Percentiles rank a stretch among this genome's conserved stretches.
These are phyloP conservation scores for Chlorophyllum brunneum DNA, from an alignment of 768 basidiomycete species.

Conservation along the genomic window DNA sequence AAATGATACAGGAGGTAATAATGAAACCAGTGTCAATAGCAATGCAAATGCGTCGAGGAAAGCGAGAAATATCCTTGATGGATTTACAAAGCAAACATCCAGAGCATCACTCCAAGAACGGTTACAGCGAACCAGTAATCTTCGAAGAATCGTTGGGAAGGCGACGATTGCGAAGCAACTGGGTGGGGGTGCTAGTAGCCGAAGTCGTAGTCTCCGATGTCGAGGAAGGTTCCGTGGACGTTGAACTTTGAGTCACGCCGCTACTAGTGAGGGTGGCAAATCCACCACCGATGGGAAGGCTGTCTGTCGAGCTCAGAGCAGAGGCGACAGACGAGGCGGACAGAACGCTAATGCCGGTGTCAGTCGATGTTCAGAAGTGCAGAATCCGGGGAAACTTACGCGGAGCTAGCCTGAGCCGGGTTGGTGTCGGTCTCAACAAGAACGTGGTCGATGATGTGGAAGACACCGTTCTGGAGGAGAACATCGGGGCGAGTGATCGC, in stretches of 20 bases:
- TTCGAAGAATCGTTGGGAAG: background rate
- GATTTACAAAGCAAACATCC: slow-evolving; percentile 4
- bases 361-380: background rate
- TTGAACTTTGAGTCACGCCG: background rate
- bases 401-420: slow-evolving; percentile 42
- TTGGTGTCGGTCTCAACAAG: slow-evolving; percentile 43
- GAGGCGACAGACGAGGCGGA: slow-evolving; percentile 47
- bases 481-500: slow-evolving; percentile 56
- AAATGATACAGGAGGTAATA: background rate
- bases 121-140: background rate
- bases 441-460: slow-evolving; percentile 58
- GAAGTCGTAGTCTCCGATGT: slow-evolving; percentile 10
- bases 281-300: slow-evolving; percentile 34
- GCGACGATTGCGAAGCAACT: slow-evolving; percentile 1
- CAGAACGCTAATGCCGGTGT: slow-evolving; percentile 26
- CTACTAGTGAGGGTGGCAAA: background rate
- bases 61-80: background rate
- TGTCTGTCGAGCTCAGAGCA: slow-evolving; percentile 32
- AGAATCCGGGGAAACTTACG: slow-evolving; percentile 35
- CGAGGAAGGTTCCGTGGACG: slow-evolving; percentile 10
- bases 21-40: background rate
- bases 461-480: slow-evolving; percentile 62
- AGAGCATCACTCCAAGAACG: background rate
- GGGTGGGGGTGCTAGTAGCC: background rate
- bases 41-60: background rate